Base-by-base conservation (phyloP, 2,329 filamentous ascomycete species). In the Venturia aucupariae region DNA sequence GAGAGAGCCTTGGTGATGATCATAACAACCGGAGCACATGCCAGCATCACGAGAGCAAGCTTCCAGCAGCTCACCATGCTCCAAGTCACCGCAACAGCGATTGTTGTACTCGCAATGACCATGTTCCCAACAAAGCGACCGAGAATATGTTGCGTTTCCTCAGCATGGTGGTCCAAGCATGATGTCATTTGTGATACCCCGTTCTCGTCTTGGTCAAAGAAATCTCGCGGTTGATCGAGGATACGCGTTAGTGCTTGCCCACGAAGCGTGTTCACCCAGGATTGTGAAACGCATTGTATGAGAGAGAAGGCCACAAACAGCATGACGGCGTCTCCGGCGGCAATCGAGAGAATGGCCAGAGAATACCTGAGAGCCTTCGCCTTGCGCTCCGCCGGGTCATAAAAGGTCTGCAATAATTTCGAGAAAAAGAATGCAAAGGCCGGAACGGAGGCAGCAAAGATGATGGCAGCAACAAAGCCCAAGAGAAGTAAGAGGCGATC, bases 121-220 rank as follows among this genome's bases (percentile, higher is more conserved):
- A 88, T 74, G 63, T 89, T 84, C 1, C 89, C 88, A 0, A 87
- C 81, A 70, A 96, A 96, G 1, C 89, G 84, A 1, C 90, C 89
- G 0, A 96, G 81, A 0, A 97, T 78, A 69, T 90, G 92, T 10
- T 90, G 84, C 84, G 94, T 92, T 72, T 96, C 91, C 72, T 97
- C 92, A 0, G 88, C 89, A 69, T 90, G 90, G 19, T 88, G 84
- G 70, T 96, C 90, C 0, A 97, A 81, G 55, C 83, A 88, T 66
- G 90, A 86, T 0, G 82, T 85, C 51, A 97, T 80, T 1, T 81
- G 80, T 0, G 80, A 79, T 0, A 88, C 78, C 0, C 82, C 84
- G 72, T 94, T 89, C 41, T 80, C 79, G 1, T 87, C 80, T 61
- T 81, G 78, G 67, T 91, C 87, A 69, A 96, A 96, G 87, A 92